These are phyloP conservation scores for Physocladia obscura DNA, from an alignment of 192 early-diverging fungal genomes.

Conservation along the genomic window DNA sequence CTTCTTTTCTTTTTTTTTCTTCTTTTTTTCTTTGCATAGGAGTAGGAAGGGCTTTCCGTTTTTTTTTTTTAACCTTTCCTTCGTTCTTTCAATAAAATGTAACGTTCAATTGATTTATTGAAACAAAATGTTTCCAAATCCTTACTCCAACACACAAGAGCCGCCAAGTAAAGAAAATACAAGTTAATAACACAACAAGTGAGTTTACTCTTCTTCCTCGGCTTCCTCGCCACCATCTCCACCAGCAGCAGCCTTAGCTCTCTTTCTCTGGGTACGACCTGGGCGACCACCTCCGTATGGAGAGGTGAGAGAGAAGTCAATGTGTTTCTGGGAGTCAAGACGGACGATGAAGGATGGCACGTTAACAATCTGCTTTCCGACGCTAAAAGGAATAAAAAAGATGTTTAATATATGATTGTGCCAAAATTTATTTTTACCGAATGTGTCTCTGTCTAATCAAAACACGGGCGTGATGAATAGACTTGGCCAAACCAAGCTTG, in stretches of 20 bases:
- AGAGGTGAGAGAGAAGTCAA: conserved; percentile 81
- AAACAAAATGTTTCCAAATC: no score
- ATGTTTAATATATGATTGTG: no score
- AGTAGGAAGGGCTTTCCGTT: background rate
- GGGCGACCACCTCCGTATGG: conserved; percentile 97
- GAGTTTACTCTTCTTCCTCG: conserved; percentile 48
- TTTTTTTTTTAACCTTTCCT: background rate
- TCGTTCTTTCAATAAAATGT: no score
- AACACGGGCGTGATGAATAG: conserved; percentile 98
- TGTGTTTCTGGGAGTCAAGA: conserved; percentile 78
- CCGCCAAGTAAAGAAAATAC: background rate
- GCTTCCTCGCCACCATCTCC: conserved; percentile 28
- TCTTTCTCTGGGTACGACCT: conserved; percentile 96
- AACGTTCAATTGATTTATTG: no score
- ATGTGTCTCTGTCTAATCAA: conserved; percentile 98
- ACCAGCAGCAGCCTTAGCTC: conserved; percentile 66
- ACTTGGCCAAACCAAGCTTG: conserved; percentile 96
- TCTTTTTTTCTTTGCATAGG: background rate
- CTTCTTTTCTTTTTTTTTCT: background rate
- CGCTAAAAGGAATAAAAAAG: conserved; percentile 50
- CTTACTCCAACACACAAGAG: no score
- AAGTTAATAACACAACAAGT: background rate
- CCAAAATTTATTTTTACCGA: conserved; percentile 57
- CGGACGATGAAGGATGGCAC: conserved; percentile 95
- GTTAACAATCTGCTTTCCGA: conserved; percentile 97